Base-by-base conservation (phyloP, 2,329 filamentous ascomycete genomes). In the Colletotrichum magnum region DNA sequence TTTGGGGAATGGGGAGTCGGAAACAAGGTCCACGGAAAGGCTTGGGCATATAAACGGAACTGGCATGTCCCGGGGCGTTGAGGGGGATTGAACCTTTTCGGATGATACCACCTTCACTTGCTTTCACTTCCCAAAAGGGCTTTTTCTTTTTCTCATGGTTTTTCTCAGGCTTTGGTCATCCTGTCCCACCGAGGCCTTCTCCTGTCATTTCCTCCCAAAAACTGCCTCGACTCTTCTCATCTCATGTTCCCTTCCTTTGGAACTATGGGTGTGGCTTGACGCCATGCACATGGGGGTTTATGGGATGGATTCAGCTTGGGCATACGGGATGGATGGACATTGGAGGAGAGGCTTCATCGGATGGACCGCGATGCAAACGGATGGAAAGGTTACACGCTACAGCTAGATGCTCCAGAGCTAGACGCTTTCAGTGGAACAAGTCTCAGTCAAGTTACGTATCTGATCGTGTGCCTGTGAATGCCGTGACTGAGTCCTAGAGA, bases 71-170 rank as follows among this genome's bases (percentile, higher is more conserved):
- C 58, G 68, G 51, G 68, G 68, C 68, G 68, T 70, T 70, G 36
- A 26, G 26, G 32, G 54, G 57, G 41, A 56, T 63, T 47, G 45
- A 18, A 56, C 51, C 39, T 54, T 62, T 62, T 54, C 58, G 58
- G 66, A 71, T 65, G 69, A 71, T 70, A 71, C 69, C 70, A 64
- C 43, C 58, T 64, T 68, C 47, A 54, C 50, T 62, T 48, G 63
- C 51, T 63, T 64, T 66, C 45, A 43, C 41, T 15, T 43, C 41
- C 15, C 41, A 43, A 43, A 43, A n/a, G 41, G 41, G 45, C n/a
- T 48, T 53, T 61, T 39, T 48, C 72, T 63, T 72, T 59, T 15
- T 71, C 70, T 64, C 36, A 15, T 15, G 16, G 64, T 48, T 59
- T 59, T 39, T 28, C 32, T 58, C 50, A 36, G n/a, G n/a, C n/a